A percentile compares a stretch with the other conserved stretches of the same genome.
Conservation (phyloP, 768 basidiomycete species). For the Fibroporia radiculosa region DNA sequence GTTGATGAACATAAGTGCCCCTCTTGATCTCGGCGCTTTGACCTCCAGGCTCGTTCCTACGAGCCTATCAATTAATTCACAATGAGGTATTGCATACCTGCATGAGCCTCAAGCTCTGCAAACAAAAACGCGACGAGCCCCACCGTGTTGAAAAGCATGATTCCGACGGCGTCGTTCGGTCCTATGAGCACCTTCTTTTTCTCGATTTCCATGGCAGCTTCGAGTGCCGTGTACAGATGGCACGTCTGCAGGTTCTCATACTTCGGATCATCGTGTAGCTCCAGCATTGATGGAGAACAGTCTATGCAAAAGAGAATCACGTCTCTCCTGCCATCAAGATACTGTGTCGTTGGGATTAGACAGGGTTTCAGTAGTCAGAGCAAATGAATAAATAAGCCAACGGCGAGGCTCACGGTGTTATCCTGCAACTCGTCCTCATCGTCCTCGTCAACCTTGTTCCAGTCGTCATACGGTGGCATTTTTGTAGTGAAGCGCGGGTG, state of each 20-base stretch:
- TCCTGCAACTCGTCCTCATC: constrained; percentile 82
- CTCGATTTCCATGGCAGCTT: constrained; percentile 79
- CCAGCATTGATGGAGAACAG: constrained; percentile 86
- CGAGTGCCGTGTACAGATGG: constrained; percentile 71
- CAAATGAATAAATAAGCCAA: neutral
- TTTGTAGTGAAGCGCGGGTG: too few relatives aligned
- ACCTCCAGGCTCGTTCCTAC: constrained; percentile 30
- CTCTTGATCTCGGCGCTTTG: constrained; percentile 55
- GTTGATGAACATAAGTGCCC: constrained; percentile 66
- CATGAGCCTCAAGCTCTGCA: neutral
- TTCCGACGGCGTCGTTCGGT: constrained; percentile 85
- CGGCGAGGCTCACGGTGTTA: constrained; percentile 35
- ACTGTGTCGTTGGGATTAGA: constrained; percentile 31
- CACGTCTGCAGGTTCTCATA: constrained; percentile 64
- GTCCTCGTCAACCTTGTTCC: constrained; percentile 73
- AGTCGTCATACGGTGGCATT: constrained; percentile 73
- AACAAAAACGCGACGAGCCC: too few relatives aligned
- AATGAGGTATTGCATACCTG: neutral
- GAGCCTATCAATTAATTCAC: constrained; percentile 18
- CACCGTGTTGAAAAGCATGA: constrained; percentile 90
- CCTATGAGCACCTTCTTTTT: constrained; percentile 86
- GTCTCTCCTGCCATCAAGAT: constrained; percentile 64
- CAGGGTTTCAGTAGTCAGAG: too few relatives aligned
- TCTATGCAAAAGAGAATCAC: constrained; percentile 96
- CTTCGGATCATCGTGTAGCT: constrained; percentile 53